phyloP scores from a whole-genome alignment of 2,329 filamentous ascomycete species.

The Tolypocladium amazonense region DNA sequence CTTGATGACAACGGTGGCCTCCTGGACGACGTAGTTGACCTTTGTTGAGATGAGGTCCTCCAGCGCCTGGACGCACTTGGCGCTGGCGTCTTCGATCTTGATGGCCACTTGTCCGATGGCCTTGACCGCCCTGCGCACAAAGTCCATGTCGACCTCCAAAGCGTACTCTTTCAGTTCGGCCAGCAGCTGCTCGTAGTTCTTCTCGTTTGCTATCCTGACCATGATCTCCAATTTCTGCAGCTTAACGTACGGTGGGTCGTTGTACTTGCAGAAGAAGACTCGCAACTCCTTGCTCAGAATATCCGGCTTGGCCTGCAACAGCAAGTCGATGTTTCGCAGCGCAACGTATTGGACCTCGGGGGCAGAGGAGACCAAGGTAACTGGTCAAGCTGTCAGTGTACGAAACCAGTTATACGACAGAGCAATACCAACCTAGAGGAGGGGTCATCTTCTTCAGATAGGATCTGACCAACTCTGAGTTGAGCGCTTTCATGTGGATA shows the following conservation, averaged over 20 bases:
- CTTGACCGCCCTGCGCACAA: slow-evolving; percentile 85
- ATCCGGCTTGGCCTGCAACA: slow-evolving; percentile 91
- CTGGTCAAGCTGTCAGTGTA: slow-evolving; percentile 29
- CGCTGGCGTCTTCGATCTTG: slow-evolving; percentile 91
- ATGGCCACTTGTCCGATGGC: slow-evolving; percentile 97
- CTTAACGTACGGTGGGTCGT: slow-evolving; percentile 95
- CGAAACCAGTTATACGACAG: neutral
- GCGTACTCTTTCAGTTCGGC: slow-evolving; percentile 96
- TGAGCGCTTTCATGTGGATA: slow-evolving; percentile 83
- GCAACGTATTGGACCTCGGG: slow-evolving; percentile 98
- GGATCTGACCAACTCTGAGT: slow-evolving; percentile 64
- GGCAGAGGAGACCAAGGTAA: slow-evolving; percentile 88
- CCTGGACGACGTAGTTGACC: slow-evolving; percentile 98
- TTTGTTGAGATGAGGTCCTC: slow-evolving; percentile 94
- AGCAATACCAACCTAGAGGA: slow-evolving; percentile 56
- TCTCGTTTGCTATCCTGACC: slow-evolving; percentile 97
- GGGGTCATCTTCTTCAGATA: slow-evolving; percentile 99
- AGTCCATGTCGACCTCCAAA: slow-evolving; percentile 98
- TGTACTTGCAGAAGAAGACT: slow-evolving; percentile 99
- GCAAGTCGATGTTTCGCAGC: slow-evolving; percentile 86
- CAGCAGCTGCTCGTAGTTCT: slow-evolving; percentile 88
- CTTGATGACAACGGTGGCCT: slow-evolving; percentile 97
- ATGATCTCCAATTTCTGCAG: slow-evolving; percentile 97
- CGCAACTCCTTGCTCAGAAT: slow-evolving; percentile 95
- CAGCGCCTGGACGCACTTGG: slow-evolving; percentile 90